A percentile compares a stretch with the other conserved stretches of the same genome.
Conservation (phyloP, 73 alveolate genomes). For the Paramecium primaurelia region DNA sequence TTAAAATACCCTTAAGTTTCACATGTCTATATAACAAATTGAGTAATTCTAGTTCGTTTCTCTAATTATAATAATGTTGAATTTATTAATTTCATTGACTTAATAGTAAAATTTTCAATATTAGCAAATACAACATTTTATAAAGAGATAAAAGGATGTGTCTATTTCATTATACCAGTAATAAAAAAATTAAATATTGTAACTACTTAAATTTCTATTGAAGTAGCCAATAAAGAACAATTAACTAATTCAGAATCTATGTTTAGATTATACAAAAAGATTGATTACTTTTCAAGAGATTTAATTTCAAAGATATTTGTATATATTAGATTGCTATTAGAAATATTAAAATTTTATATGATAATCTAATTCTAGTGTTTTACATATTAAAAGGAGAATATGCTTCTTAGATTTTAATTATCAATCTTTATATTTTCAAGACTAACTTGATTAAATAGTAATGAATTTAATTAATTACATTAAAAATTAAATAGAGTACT, state of each 20-base stretch:
- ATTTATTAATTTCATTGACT: background rate
- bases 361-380: background rate
- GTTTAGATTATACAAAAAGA: background rate
- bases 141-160: background rate
- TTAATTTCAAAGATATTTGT: background rate
- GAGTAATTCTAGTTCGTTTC: background rate
- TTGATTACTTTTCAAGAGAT: background rate
- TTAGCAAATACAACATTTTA: background rate
- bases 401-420: background rate
- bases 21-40: background rate
- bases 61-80: background rate
- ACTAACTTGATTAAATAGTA: background rate
- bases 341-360: background rate
- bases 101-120: background rate
- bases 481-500: background rate
- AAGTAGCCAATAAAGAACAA: background rate
- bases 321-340: background rate
- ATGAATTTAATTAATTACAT: background rate
- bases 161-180: background rate
- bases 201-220: background rate
- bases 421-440: background rate
- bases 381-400: background rate
- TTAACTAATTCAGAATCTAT: background rate
- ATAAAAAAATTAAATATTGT: background rate
- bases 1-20: background rate